Conservation (phyloP, 2,329 filamentous ascomycete genomes). For the Apiospora aurea region DNA sequence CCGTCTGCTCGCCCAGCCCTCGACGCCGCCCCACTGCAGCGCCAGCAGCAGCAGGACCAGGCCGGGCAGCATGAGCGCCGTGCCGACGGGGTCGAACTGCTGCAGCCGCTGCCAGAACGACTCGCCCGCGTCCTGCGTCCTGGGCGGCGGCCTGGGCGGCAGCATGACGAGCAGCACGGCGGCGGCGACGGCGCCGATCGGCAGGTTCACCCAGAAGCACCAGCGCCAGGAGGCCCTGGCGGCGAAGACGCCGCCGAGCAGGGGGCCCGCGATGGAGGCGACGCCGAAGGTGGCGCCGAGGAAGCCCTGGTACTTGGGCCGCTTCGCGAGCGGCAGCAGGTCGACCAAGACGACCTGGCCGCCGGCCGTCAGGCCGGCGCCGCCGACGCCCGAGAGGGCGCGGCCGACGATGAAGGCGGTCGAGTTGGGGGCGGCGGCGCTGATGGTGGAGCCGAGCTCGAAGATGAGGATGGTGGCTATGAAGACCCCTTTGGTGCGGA, state of each 20-base stretch:
- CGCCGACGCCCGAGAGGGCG: slow-evolving; percentile 35
- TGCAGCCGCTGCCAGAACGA: neutral
- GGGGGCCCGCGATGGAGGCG: slow-evolving; percentile 69
- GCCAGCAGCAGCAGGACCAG: neutral
- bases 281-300: slow-evolving; percentile 39
- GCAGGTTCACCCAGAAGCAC: slow-evolving; percentile 73
- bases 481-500: slow-evolving; percentile 30
- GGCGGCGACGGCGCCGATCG: slow-evolving; percentile 53
- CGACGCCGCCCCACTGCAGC: slow-evolving; percentile 10
- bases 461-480: slow-evolving; percentile 24
- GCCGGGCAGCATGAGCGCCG: neutral
- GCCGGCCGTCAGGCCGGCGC: slow-evolving; percentile 25
- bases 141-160: neutral
- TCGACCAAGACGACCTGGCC: slow-evolving; percentile 31
- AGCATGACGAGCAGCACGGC: slow-evolving; percentile 44
- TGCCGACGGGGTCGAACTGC: neutral
- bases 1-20: neutral
- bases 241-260: slow-evolving; percentile 71
- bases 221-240: slow-evolving; percentile 69
- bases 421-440: slow-evolving; percentile 36
- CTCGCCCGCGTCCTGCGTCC: neutral
- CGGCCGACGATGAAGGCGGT: slow-evolving; percentile 39
- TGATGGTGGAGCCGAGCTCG: slow-evolving; percentile 34
- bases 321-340: slow-evolving; percentile 27
- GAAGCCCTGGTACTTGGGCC: slow-evolving; percentile 24